Percentiles rank a stretch among this genome's conserved stretches.
phyloP scores from a whole-genome alignment of 2,329 filamentous ascomycete genomes.

The Colletotrichum coccodes region DNA sequence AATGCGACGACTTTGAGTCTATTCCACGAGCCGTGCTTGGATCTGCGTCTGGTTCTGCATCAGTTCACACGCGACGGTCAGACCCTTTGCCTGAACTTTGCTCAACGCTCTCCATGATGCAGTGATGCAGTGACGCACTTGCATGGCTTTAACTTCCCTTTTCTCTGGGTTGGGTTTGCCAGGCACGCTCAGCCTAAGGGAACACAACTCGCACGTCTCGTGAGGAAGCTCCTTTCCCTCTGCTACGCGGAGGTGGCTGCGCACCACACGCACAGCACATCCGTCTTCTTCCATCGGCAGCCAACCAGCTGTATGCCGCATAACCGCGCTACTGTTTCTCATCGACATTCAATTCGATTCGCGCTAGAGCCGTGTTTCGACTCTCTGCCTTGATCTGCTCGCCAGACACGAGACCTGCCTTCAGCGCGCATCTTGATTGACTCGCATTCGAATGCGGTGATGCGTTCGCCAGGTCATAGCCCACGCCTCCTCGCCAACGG shows the following conservation, averaged over 20 bases:
- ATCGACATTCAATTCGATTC: slow-evolving; percentile 3
- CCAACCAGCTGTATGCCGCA: slow-evolving; percentile 22
- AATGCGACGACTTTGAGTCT: background rate
- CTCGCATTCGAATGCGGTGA: background rate
- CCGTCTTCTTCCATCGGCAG: background rate
- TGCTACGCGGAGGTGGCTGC: background rate
- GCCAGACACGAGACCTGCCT: background rate
- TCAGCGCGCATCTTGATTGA: background rate
- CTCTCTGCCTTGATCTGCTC: background rate
- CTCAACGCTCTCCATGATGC: slow-evolving; percentile 1
- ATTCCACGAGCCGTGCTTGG: slow-evolving; percentile 3
- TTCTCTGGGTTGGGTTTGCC: background rate
- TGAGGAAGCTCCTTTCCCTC: background rate
- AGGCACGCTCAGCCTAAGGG: background rate
- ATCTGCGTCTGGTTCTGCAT: slow-evolving; percentile 5
- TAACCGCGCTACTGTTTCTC: slow-evolving; percentile 29
- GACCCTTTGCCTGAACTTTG: slow-evolving; percentile 18
- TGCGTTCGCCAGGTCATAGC: background rate
- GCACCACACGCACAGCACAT: background rate
- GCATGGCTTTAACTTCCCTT: background rate
- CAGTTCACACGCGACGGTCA: slow-evolving; percentile 22
- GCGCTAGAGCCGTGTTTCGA: slow-evolving; percentile 31
- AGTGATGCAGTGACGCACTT: background rate
- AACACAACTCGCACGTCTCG: background rate
- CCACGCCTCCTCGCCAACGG: background rate